Evolutionary conservation across 768 basidiomycete genomes (phyloP).

Genomic region (Agaricus sinodeliciosus): DNA sequence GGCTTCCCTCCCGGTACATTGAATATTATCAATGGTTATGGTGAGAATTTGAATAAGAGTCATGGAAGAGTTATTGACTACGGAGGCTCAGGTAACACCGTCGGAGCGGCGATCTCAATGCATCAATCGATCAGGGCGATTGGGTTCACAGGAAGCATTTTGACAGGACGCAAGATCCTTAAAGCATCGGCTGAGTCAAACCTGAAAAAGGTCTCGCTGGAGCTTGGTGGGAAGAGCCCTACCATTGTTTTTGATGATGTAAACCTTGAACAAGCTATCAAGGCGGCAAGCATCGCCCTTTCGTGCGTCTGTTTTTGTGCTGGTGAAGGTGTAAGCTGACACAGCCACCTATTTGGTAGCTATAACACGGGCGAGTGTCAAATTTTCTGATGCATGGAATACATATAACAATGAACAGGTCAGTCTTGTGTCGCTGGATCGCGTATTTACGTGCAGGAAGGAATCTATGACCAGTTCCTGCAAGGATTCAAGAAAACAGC

Average conservation of each 20-base stretch:
- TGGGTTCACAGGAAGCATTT: slow-evolving; percentile 74
- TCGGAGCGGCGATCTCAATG: slow-evolving; percentile 61
- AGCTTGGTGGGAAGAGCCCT: slow-evolving; percentile 65
- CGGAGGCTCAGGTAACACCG: slow-evolving; percentile 30
- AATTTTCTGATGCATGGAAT: background rate
- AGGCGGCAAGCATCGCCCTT: slow-evolving; percentile 61
- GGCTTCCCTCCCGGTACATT: slow-evolving; percentile 74
- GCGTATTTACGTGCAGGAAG: slow-evolving; percentile 74
- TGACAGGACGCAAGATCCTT: slow-evolving; percentile 64
- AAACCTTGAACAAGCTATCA: slow-evolving; percentile 54
- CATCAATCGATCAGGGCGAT: slow-evolving; percentile 65
- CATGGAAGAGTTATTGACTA: background rate
- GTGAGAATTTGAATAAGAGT: slow-evolving; percentile 17
- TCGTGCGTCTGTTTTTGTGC: slow-evolving; percentile 37
- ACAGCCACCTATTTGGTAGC: slow-evolving; percentile 3
- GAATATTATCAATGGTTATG: slow-evolving; percentile 66
- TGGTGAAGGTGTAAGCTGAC: background rate
- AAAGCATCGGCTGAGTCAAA: slow-evolving; percentile 68
- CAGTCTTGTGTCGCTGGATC: slow-evolving; percentile 80
- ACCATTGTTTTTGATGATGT: slow-evolving; percentile 61
- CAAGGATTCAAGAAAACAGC: slow-evolving; percentile 44
- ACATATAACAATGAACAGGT: slow-evolving; percentile 17
- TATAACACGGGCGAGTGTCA: background rate
- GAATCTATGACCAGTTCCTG: slow-evolving; percentile 76
- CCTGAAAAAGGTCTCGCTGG: slow-evolving; percentile 68